Percentiles rank a stretch among this genome's conserved stretches.
phyloP scores from a whole-genome alignment of 139 green algal species.

The Asterochloris erici region DNA sequence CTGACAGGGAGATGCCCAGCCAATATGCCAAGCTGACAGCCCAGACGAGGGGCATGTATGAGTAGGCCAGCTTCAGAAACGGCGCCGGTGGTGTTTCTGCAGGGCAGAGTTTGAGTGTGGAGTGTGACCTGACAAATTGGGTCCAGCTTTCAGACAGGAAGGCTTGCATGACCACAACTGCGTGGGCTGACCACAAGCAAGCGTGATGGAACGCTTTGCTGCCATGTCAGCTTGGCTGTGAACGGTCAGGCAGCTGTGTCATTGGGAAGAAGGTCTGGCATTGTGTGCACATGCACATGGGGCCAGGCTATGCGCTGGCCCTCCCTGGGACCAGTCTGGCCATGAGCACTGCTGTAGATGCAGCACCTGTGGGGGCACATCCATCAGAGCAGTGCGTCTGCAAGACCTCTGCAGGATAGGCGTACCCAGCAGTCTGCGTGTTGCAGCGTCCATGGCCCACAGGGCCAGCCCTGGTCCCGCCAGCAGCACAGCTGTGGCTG shows the following conservation, averaged over 20 bases:
- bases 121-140: not conserved
- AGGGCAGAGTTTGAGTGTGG: too few relatives aligned
- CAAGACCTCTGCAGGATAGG: too few relatives aligned
- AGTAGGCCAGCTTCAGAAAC: conserved; percentile 63
- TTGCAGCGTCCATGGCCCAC: too few relatives aligned
- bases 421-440: too few relatives aligned
- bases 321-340: too few relatives aligned
- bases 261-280: too few relatives aligned
- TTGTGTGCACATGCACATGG: not conserved
- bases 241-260: too few relatives aligned
- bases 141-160: not conserved
- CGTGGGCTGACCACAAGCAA: not conserved
- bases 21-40: conserved; percentile 59
- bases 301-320: not conserved
- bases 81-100: conserved; percentile 12
- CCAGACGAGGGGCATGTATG: conserved; percentile 68
- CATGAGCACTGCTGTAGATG: not conserved
- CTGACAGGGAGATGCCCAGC: conserved; percentile 39
- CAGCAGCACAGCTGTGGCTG: too few relatives aligned
- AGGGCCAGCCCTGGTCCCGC: too few relatives aligned
- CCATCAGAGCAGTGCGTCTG: too few relatives aligned
- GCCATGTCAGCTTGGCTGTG: not conserved
- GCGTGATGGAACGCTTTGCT: not conserved
- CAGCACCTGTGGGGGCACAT: not conserved
- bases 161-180: not conserved